These are phyloP conservation scores for Didymella glomerata DNA, from an alignment of 2,329 filamentous ascomycete genomes.

Conservation along the genomic window DNA sequence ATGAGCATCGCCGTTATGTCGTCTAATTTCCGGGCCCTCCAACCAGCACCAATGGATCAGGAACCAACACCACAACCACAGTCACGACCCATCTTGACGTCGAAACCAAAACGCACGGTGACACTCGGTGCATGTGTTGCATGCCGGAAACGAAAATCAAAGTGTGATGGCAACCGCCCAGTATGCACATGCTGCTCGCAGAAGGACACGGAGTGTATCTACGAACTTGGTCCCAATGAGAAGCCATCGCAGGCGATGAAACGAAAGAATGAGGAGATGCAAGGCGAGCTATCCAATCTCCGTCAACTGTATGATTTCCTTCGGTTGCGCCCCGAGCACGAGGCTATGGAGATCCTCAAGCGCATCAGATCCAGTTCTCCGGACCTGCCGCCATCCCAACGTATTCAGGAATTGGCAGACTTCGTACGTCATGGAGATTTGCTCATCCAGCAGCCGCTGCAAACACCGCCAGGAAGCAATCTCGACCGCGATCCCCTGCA, in stretches of 20 bases:
- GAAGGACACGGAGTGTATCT: conserved; percentile 45
- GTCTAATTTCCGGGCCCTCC: conserved; percentile 43
- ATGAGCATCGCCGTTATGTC: conserved; percentile 31
- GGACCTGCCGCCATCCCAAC: conserved; percentile 30
- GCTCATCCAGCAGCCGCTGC: conserved; percentile 13
- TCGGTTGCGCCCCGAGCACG: conserved; percentile 40
- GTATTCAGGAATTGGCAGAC: conserved; percentile 41
- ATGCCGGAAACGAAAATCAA: conserved; percentile 47
- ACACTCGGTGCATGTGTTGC: conserved; percentile 48
- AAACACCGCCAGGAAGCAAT: conserved; percentile 1
- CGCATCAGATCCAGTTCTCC: conserved; percentile 37
- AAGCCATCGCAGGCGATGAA: conserved; percentile 49
- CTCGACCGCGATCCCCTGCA: conserved; percentile 20
- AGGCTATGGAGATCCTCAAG: conserved; percentile 40
- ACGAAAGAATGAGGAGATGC: conserved; percentile 49
- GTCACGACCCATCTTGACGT: conserved; percentile 31
- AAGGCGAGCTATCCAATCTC: conserved; percentile 43
- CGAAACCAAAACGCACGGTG: conserved; percentile 47
- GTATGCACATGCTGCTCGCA: conserved; percentile 44
- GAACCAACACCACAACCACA: conserved; percentile 37
- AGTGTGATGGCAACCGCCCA: conserved; percentile 46
- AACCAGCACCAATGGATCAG: conserved; percentile 45
- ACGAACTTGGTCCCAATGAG: conserved; percentile 48
- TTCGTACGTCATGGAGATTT: conserved; percentile 35
- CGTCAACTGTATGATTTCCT: conserved; percentile 46